These are phyloP conservation scores for Parasitella parasitica DNA, from an alignment of 371 early-diverging fungal species.

Conservation along the genomic window DNA sequence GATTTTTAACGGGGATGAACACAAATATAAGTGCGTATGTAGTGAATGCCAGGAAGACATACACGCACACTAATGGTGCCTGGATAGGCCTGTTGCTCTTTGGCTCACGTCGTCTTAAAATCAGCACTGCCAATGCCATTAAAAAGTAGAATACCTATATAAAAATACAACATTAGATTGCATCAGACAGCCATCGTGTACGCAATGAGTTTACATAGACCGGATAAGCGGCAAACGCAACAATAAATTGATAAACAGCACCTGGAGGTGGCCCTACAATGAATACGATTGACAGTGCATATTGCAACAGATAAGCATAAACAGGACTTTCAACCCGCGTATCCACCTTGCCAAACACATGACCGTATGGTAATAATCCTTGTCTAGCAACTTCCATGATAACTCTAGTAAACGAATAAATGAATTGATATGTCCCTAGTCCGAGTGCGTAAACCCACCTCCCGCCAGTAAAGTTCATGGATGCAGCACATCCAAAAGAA, in stretches of 20 bases:
- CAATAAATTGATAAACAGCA: constrained; percentile 40
- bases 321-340: constrained; percentile 34
- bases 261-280: constrained; percentile 43
- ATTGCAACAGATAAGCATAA: constrained; percentile 40
- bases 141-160: constrained; percentile 43
- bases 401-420: constrained; percentile 17
- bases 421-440: not conserved
- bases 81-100: constrained; percentile 32
- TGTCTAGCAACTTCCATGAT: constrained; percentile 43
- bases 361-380: constrained; percentile 43
- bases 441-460: constrained; percentile 1
- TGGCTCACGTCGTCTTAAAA: constrained; percentile 39
- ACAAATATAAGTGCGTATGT: constrained; percentile 44
- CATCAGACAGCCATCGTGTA: not conserved
- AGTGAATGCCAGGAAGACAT: constrained; percentile 28
- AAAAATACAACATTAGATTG: not conserved
- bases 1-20: constrained; percentile 40
- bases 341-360: constrained; percentile 36
- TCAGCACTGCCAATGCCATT: constrained; percentile 31
- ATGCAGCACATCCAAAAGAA: constrained; percentile 40
- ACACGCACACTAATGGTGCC: constrained; percentile 33
- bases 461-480: constrained; percentile 31
- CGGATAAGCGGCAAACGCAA: constrained; percentile 43
- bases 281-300: constrained; percentile 32
- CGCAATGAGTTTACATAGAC: constrained; percentile 22